Percentiles rank a stretch among this genome's conserved stretches.
Evolutionary conservation across 768 basidiomycete species (phyloP).

Genomic region (Kwoniella bestiolae): DNA sequence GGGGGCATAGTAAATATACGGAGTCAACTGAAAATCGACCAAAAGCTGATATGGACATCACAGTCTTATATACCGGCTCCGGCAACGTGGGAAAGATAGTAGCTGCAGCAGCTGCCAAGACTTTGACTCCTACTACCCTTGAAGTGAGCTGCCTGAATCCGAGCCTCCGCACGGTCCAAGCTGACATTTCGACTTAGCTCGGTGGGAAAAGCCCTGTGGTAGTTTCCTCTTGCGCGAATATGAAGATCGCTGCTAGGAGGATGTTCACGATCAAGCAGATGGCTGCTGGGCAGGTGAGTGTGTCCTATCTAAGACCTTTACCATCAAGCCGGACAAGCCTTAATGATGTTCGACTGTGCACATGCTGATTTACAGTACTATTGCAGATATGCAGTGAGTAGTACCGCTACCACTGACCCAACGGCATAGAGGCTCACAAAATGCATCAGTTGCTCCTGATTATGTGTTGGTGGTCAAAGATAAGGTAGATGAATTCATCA

Average conservation of each 20-base stretch:
- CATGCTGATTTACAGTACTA: not conserved
- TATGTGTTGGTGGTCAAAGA: slow-evolving; percentile 51
- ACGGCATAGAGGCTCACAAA: not conserved
- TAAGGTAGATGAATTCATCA: slow-evolving; percentile 42
- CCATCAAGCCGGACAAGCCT: no score
- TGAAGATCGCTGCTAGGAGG: slow-evolving; percentile 48
- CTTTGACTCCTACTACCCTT: slow-evolving; percentile 54
- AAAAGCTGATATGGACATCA: not conserved
- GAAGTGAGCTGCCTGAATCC: slow-evolving; percentile 40
- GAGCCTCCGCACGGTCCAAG: not conserved
- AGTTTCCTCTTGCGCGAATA: slow-evolving; percentile 45
- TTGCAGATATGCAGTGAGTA: slow-evolving; percentile 24
- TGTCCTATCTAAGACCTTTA: no score
- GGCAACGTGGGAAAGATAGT: slow-evolving; percentile 52
- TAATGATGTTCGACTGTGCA: no score
- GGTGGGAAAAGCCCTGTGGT: slow-evolving; percentile 58
- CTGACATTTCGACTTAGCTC: slow-evolving; percentile 31
- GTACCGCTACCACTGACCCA: not conserved
- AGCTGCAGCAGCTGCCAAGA: slow-evolving; percentile 54
- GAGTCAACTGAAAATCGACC: not conserved
- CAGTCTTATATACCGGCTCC: slow-evolving; percentile 57
- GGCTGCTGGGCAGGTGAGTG: slow-evolving; percentile 50
- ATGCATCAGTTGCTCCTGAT: slow-evolving; percentile 46
- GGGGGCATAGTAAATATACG: slow-evolving; percentile 54
- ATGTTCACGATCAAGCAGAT: slow-evolving; percentile 53